phyloP scores from a whole-genome alignment of 2,329 filamentous ascomycete species.

The Aspergillus latus region DNA sequence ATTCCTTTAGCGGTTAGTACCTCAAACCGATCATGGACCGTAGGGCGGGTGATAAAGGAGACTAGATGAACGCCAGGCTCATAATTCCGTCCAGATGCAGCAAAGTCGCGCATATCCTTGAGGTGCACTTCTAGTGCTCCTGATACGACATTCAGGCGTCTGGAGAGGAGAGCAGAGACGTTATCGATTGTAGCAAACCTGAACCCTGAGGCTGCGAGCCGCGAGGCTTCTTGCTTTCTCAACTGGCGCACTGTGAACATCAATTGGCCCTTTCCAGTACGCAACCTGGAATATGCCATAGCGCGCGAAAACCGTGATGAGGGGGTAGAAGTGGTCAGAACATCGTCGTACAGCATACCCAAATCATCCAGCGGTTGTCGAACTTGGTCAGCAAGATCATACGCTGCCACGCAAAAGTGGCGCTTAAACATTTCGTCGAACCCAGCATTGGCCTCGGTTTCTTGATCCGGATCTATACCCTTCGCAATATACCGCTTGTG shows the following conservation, averaged over 20 bases:
- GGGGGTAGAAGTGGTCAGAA: conserved; percentile 63
- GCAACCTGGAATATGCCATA: conserved; percentile 28
- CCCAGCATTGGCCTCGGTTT: conserved; percentile 61
- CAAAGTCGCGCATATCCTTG: conserved; percentile 62
- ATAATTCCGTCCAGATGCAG: conserved; percentile 31
- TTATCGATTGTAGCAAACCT: conserved; percentile 72
- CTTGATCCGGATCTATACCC: conserved; percentile 30
- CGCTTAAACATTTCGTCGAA: conserved; percentile 79
- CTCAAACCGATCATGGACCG: conserved; percentile 61
- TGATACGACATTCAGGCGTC: conserved; percentile 71
- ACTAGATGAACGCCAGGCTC: conserved; percentile 43
- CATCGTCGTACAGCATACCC: conserved; percentile 73
- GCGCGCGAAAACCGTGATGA: conserved; percentile 30
- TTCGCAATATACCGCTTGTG: conserved; percentile 52
- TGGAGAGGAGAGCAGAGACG: conserved; percentile 66
- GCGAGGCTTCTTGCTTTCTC: conserved; percentile 58
- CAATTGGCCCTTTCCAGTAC: conserved; percentile 68
- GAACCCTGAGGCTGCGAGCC: conserved; percentile 70
- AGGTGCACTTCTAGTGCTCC: conserved; percentile 63
- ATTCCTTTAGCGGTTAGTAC: conserved; percentile 59
- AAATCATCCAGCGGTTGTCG: conserved; percentile 62
- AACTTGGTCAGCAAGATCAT: conserved; percentile 68
- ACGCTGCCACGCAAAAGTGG: conserved; percentile 76
- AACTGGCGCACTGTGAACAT: conserved; percentile 74
- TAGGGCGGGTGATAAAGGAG: conserved; percentile 46